phyloP scores from a whole-genome alignment of 345 rosid species.

The Angophora floribunda region DNA sequence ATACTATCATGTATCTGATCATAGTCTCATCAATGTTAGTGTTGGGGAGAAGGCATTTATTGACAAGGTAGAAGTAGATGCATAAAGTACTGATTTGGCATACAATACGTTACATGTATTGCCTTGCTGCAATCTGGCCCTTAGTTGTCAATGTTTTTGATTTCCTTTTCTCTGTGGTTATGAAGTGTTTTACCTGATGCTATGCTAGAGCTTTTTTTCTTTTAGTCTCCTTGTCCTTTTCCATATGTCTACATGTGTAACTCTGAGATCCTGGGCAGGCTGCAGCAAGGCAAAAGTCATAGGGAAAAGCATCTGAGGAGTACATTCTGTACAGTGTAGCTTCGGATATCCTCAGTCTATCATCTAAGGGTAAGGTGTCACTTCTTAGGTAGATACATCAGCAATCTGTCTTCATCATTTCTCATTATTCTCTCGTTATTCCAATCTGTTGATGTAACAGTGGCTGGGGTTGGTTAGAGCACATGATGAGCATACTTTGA shows the following conservation, averaged over 20 bases:
- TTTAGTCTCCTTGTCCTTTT: not conserved
- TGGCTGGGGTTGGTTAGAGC: not conserved
- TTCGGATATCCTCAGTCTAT: not conserved
- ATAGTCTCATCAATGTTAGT: not conserved
- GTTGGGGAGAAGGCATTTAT: not conserved
- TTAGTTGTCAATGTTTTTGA: not conserved
- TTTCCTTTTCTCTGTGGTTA: not conserved
- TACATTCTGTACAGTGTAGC: not conserved
- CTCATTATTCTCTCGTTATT: not conserved
- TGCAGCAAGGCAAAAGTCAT: slow-evolving; percentile 6
- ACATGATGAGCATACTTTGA: not conserved
- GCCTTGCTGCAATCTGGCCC: not conserved
- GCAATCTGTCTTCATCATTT: not conserved
- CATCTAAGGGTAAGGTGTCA: not conserved
- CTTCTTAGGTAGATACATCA: not conserved
- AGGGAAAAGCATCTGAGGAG: not conserved
- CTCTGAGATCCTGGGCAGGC: slow-evolving; percentile 4
- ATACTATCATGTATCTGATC: not conserved
- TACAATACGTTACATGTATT: not conserved
- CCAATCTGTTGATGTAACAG: not conserved
- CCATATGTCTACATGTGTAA: not conserved
- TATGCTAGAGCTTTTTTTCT: not conserved
- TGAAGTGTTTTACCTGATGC: not conserved
- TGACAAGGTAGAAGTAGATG: not conserved
- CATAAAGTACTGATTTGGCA: not conserved